These are phyloP conservation scores for Globisporangium nagaii DNA, from an alignment of 352 stramenopile genomes.

Conservation along the genomic window DNA sequence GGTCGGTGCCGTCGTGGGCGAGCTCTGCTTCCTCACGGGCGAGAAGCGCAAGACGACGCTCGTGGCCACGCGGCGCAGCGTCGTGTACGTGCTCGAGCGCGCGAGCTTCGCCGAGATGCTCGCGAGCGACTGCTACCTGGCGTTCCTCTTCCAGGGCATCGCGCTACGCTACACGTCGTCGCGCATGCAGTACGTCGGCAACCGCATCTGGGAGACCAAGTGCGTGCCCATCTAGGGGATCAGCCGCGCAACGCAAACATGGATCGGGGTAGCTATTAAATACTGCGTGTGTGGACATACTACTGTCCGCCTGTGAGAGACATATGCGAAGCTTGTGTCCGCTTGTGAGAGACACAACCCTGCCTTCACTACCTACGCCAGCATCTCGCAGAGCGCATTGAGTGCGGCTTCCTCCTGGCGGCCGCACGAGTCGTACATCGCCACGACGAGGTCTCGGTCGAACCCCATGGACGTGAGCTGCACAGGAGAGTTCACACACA, in stretches of 20 bases:
- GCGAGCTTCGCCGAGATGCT: conserved; percentile 64
- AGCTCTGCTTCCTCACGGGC: conserved; percentile 72
- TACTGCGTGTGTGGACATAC: no score
- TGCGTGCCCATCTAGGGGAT: conserved; percentile 71
- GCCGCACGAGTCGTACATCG: conserved; percentile 59
- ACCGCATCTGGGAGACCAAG: conserved; percentile 84
- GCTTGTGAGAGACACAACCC: neutral
- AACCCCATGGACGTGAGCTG: conserved; percentile 66
- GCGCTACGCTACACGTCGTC: conserved; percentile 72
- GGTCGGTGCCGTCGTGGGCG: conserved; percentile 64
- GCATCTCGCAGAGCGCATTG: conserved; percentile 52
- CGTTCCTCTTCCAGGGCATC: conserved; percentile 74
- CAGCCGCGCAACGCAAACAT: neutral
- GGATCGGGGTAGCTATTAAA: no score
- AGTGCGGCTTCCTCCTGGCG: conserved; percentile 46
- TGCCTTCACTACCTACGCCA: conserved; percentile 21
- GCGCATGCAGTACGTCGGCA: conserved; percentile 74
- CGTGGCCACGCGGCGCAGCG: conserved; percentile 44
- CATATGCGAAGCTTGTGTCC: no score
- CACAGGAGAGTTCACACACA: neutral
- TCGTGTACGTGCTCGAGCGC: conserved; percentile 63
- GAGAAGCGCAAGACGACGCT: conserved; percentile 82
- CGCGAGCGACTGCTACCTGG: conserved; percentile 47
- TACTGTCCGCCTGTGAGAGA: no score
- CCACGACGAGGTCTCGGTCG: conserved; percentile 32